phyloP scores from a whole-genome alignment of 164 flowering plant species.

The Nymphaea thermarum region DNA sequence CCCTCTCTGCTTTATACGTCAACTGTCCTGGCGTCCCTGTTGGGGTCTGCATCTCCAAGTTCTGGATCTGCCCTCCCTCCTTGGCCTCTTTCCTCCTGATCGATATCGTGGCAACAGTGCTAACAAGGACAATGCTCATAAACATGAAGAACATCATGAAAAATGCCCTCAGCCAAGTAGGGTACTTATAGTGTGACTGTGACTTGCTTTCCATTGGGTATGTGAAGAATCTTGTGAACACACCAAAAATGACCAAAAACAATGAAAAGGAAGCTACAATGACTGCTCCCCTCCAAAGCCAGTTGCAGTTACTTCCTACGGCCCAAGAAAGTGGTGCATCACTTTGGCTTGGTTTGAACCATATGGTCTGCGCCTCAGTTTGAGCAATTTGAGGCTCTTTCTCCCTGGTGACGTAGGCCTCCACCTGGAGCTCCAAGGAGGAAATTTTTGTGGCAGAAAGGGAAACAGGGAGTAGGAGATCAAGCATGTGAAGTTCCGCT shows the following conservation, averaged over 20 bases:
- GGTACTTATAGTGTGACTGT: slow-evolving; percentile 13
- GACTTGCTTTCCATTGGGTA: slow-evolving; percentile 58
- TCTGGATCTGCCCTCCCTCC: slow-evolving; percentile 31
- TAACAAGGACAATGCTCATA: slow-evolving; percentile 26
- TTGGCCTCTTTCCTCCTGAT: slow-evolving; percentile 37
- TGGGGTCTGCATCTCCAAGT: slow-evolving; percentile 26
- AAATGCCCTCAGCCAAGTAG: slow-evolving; percentile 18
- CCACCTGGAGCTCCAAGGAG: slow-evolving; percentile 37
- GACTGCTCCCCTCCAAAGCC: slow-evolving; percentile 66
- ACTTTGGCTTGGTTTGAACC: slow-evolving; percentile 49
- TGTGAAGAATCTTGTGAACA: slow-evolving; percentile 38
- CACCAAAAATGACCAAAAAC: slow-evolving; percentile 40
- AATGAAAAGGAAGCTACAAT: slow-evolving; percentile 58
- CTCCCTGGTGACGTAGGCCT: slow-evolving; percentile 73
- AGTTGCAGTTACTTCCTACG: slow-evolving; percentile 40
- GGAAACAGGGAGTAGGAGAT: slow-evolving; percentile 47
- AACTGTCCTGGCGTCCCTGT: slow-evolving; percentile 16
- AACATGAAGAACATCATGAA: slow-evolving; percentile 36
- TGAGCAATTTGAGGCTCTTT: slow-evolving; percentile 7
- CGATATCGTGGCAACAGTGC: slow-evolving; percentile 40
- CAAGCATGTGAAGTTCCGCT: slow-evolving; percentile 52
- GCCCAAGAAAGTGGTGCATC: slow-evolving; percentile 44
- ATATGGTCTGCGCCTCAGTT: slow-evolving; percentile 18
- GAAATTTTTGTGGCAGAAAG: slow-evolving; percentile 22
- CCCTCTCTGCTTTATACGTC: slow-evolving; percentile 26